Evolutionary conservation across 2,329 filamentous ascomycete genomes (phyloP).

Genomic region (Graphilbum fragrans): DNA sequence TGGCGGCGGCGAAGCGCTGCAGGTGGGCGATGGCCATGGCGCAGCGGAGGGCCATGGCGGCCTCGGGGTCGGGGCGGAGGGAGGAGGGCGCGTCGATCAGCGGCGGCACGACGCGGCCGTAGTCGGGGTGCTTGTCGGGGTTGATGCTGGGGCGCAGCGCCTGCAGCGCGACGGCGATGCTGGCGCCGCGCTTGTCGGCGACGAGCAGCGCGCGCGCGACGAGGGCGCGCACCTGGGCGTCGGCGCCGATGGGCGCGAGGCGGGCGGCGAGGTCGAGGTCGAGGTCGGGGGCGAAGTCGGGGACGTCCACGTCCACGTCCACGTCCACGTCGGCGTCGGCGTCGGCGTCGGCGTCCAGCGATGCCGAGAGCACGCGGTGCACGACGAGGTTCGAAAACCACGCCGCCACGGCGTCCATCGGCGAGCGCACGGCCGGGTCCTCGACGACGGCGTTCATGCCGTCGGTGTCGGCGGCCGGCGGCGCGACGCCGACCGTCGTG

Average conservation of each 20-base stretch:
- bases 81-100: conserved; percentile 32
- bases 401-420: conserved; percentile 79
- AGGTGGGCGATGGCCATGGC: conserved; percentile 50
- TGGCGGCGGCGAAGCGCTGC: conserved; percentile 21
- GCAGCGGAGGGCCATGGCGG: conserved; percentile 44
- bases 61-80: conserved; percentile 33
- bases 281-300: no score
- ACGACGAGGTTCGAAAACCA: conserved; percentile 76
- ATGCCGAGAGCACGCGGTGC: conserved; percentile 54
- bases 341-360: conserved; percentile 35
- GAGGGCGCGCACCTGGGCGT: conserved; percentile 49
- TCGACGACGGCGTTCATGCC: conserved; percentile 76
- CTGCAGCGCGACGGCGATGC: conserved; percentile 43
- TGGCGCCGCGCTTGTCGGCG: conserved; percentile 38
- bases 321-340: conserved; percentile 16
- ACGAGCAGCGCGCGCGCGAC: conserved; percentile 46
- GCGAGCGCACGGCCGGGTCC: conserved; percentile 72
- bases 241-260: conserved; percentile 67
- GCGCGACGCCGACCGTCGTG: conserved; percentile 54
- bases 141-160: conserved; percentile 31
- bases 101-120: conserved; percentile 20
- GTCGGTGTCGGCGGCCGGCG: conserved; percentile 43
- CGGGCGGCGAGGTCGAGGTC: conserved; percentile 61
- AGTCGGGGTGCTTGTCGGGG: conserved; percentile 18
- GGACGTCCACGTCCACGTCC: not conserved